Conservation (phyloP, 176 grass and related monocot species). For the Cocos nucifera region DNA sequence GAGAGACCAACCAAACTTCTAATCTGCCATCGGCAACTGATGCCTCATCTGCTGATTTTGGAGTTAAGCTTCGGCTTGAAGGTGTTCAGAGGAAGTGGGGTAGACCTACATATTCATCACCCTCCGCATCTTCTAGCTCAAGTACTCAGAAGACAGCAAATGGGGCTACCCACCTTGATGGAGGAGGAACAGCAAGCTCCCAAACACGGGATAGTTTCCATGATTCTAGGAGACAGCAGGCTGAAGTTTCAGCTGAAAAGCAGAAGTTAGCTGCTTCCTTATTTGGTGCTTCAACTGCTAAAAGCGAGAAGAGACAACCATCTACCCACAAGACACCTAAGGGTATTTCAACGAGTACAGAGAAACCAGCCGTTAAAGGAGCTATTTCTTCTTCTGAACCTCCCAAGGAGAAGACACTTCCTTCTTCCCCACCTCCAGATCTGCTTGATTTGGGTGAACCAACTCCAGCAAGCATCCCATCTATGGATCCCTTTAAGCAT, state of each 20-base stretch:
- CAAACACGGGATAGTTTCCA: slow-evolving; percentile 40
- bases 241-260: slow-evolving; percentile 89
- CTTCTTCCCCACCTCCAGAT: slow-evolving; percentile 62
- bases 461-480: slow-evolving; percentile 25
- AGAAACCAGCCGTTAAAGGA: slow-evolving; percentile 24
- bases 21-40: slow-evolving; percentile 37
- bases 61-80: slow-evolving; percentile 69
- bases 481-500: slow-evolving; percentile 70
- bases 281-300: slow-evolving; percentile 61
- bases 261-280: slow-evolving; percentile 84
- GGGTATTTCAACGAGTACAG: slow-evolving; percentile 23
- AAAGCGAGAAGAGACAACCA: slow-evolving; percentile 44
- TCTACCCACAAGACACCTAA: slow-evolving; percentile 38
- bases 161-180: slow-evolving; percentile 44
- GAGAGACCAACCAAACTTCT: slow-evolving; percentile 47
- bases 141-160: slow-evolving; percentile 49
- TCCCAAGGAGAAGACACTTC: slow-evolving; percentile 41
- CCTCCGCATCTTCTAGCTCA: slow-evolving; percentile 65
- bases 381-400: slow-evolving; percentile 29
- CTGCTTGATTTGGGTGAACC: slow-evolving; percentile 78
- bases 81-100: slow-evolving; percentile 99
- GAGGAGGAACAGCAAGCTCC: slow-evolving; percentile 27
- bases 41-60: slow-evolving; percentile 53
- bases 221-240: slow-evolving; percentile 44
- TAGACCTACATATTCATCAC: slow-evolving; percentile 64